Conservation (phyloP, 495 filamentous ascomycete species). For the Penicillium lagena region DNA sequence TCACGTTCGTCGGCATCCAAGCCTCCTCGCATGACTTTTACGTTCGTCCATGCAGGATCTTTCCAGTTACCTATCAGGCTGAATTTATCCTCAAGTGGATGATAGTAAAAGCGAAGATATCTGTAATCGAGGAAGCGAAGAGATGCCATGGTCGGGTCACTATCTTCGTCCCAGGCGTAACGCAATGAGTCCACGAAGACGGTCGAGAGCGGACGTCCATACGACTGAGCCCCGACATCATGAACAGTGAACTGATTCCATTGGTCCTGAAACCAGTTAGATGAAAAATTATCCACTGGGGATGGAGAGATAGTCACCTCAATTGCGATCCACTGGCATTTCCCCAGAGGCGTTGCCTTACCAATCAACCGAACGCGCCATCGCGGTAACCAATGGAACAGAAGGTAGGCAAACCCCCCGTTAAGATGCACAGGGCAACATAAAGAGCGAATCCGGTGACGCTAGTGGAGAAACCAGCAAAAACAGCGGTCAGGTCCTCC, state of each 20-base stretch:
- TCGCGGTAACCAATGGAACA: slow-evolving; percentile 83
- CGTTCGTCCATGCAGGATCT: slow-evolving; percentile 80
- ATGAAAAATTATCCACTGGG: neutral
- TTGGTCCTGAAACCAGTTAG: slow-evolving; percentile 57
- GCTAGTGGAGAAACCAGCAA: slow-evolving; percentile 84
- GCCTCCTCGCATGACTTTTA: slow-evolving; percentile 69
- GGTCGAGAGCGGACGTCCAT: slow-evolving; percentile 77
- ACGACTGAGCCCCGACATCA: slow-evolving; percentile 55
- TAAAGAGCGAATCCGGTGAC: slow-evolving; percentile 62
- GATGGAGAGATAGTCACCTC: slow-evolving; percentile 46
- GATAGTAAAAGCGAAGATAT: slow-evolving; percentile 88
- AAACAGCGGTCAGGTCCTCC: slow-evolving; percentile 88
- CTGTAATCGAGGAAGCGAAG: slow-evolving; percentile 81
- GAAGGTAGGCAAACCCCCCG: slow-evolving; percentile 74
- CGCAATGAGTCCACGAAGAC: slow-evolving; percentile 67
- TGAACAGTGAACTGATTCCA: slow-evolving; percentile 85
- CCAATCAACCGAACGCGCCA: slow-evolving; percentile 79
- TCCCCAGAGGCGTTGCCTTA: slow-evolving; percentile 53
- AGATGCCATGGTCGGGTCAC: slow-evolving; percentile 67
- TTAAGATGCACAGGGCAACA: slow-evolving; percentile 56
- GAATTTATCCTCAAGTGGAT: slow-evolving; percentile 84
- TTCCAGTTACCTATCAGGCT: slow-evolving; percentile 83
- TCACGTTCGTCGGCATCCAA: slow-evolving; percentile 87
- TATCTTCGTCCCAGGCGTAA: slow-evolving; percentile 66
- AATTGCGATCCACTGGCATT: slow-evolving; percentile 85